Base-by-base conservation (phyloP, 331 rosid genomes). In the Quercus tomentella region DNA sequence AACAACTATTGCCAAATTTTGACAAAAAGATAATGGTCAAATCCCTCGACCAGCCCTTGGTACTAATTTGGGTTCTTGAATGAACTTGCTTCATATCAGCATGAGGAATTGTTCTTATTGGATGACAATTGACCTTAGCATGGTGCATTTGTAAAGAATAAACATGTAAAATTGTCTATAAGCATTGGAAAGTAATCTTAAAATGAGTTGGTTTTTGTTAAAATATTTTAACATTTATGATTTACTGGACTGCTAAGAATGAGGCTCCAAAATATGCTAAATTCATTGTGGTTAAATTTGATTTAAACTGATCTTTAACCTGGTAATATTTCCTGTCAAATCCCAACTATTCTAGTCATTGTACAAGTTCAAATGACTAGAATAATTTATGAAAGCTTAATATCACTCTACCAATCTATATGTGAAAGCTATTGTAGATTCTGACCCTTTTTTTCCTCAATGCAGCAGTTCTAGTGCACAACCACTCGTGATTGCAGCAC, bases 401-500 rank as follows among this genome's bases (percentile, higher is more conserved):
- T 35, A 18, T n/a, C 45, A 17, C 16, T 67, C 37, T 67, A 18
- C 52, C 26, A 18, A 67, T 15, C 49, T 67, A 33, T 67, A 26
- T 62, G 26, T 67, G 72, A 67, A 20, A 20, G 52, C 26, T 33
- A 67, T 26, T 63, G 10, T 63, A 28, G 72, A 67, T 67, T 20
- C 37, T 8, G 43, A 70, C 23, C 77, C 73, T 67, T 45, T 20
- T 75, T 10, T 23, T 18, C 4, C 75, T 86, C 73, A 16, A 18
- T 76, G 81, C 67, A 2, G 84, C 91, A 93, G 89, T 75, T 87
- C 97, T 25, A 89, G 76, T 14, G 88, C 85, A 60, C 97, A 91
- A 60, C 97, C 98, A 56, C 91, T 90, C 1, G 97, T 91, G 83
- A 86, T 93, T 4, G 89, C 98, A 4, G 98, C 98, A 5, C 98